Base-by-base conservation (phyloP, 371 early-diverging fungal genomes). In the Zychaea mexicana region DNA sequence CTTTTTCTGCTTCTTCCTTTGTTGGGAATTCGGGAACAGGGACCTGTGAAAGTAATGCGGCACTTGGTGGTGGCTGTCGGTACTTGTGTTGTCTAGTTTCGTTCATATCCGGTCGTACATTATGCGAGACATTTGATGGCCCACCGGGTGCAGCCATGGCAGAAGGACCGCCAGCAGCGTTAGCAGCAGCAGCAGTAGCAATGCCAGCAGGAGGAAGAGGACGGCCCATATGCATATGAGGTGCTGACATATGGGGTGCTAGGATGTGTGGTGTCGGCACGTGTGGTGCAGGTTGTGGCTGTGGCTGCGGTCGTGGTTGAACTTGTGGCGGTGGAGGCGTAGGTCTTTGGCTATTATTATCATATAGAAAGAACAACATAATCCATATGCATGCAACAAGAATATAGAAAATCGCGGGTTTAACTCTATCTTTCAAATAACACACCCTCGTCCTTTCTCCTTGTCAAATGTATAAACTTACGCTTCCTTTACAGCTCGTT, bases 1-100 rank as follows among this genome's bases (percentile, higher is more conserved):
- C 95, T 19, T 80, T 80, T 61, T 94, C 92, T 1, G 97, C 96
- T 33, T 94, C 93, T 67, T 95, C 94, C 46, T 83, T 86, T 0
- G 92, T 88, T 3, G 82, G 67, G 69, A 90, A 92, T 55, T 90
- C 88, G 9, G 83, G 72, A n/a, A 69, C 73, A 26, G 74, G 61
- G 8, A 66, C 57, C 38, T 68, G 70, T 0, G 66, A 61, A 10
- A 64, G 45, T 6, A 68, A 62, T 1, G 66, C 52, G 17, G 67
- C 64, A 27, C 57, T 69, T 12, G 69, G 67, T 27, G 68, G 66
- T 30, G 61, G 69, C 67, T 58, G 67, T 47, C 39, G 53, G 24
- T 52, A 42, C n/a, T 30, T 42, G 21, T 52, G 64, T 49, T 39
- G 68, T 36, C 10, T 19, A 10, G 12, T 45, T 45, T 9, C 4